Conservation (phyloP, 2,329 filamentous ascomycete genomes). For the Fusarium sp. region DNA sequence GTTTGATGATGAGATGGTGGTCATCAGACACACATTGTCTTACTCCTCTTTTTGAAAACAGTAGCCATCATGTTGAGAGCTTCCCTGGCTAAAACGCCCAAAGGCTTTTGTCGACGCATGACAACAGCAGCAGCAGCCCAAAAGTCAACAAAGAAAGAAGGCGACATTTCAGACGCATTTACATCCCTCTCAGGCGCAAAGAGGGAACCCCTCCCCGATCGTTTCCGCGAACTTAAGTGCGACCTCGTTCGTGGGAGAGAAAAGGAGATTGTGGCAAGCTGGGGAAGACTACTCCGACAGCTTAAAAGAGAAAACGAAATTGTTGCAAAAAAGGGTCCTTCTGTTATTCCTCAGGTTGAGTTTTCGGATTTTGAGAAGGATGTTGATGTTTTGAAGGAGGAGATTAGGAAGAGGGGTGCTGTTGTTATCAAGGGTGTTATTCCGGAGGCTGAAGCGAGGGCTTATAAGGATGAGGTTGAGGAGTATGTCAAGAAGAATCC, state of each 20-base stretch:
- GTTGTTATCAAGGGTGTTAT: constrained; percentile 76
- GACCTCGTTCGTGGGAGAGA: constrained; percentile 64
- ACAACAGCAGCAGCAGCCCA: constrained; percentile 27
- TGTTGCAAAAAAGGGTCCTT: constrained; percentile 58
- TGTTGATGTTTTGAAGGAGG: constrained; percentile 52
- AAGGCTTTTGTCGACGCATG: constrained; percentile 31
- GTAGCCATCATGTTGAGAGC: constrained; percentile 37
- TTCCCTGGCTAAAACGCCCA: constrained; percentile 26
- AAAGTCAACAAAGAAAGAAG: constrained; percentile 61
- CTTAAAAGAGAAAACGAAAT: constrained; percentile 61
- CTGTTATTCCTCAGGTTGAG: constrained; percentile 65
- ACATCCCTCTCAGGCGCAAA: constrained; percentile 66
- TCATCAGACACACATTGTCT: neutral
- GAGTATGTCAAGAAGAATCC: constrained; percentile 75
- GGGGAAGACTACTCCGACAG: constrained; percentile 59
- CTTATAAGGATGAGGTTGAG: constrained; percentile 73
- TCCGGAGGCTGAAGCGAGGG: constrained; percentile 70
- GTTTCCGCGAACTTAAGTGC: constrained; percentile 69
- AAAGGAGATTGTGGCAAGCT: constrained; percentile 59
- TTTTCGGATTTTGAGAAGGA: constrained; percentile 59
- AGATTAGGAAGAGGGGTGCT: constrained; percentile 71
- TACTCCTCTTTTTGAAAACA: neutral
- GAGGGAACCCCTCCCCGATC: constrained; percentile 61
- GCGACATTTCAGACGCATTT: constrained; percentile 73
- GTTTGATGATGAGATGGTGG: neutral